Percentiles rank a stretch among this genome's conserved stretches.
phyloP scores from a whole-genome alignment of 2,329 filamentous ascomycete genomes.

The Coleophoma eucalyptorum region DNA sequence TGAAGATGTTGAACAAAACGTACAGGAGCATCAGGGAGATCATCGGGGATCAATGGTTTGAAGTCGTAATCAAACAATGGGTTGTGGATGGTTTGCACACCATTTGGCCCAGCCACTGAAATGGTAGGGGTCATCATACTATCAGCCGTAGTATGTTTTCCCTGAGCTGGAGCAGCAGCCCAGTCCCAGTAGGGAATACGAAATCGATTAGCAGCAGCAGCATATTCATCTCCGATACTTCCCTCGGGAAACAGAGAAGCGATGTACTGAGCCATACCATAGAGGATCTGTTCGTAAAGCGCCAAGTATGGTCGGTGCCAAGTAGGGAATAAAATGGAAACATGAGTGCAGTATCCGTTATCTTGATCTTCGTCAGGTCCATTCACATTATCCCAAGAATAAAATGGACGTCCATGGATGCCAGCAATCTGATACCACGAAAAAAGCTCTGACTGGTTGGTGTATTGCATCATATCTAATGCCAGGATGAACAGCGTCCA shows the following conservation, averaged over 20 bases:
- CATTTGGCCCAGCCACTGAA: conserved; percentile 49
- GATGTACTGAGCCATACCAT: conserved; percentile 40
- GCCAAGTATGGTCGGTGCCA: conserved; percentile 55
- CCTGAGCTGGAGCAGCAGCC: conserved; percentile 40
- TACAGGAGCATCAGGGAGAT: conserved; percentile 58
- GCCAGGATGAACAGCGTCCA: conserved; percentile 25
- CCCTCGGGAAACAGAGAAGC: conserved; percentile 29
- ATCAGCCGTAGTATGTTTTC: conserved; percentile 42
- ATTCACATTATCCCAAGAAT: conserved; percentile 16
- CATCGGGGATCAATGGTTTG: conserved; percentile 34
- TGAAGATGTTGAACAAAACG: conserved; percentile 19
- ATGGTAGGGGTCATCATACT: conserved; percentile 40
- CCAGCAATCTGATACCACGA: conserved; percentile 25
- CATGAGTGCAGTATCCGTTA: conserved; percentile 23
- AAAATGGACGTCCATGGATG: conserved; percentile 23
- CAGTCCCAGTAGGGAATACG: conserved; percentile 46
- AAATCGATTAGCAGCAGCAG: conserved; percentile 33
- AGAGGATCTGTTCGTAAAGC: conserved; percentile 54
- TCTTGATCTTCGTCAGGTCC: conserved; percentile 10
- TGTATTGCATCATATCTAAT: conserved; percentile 20
- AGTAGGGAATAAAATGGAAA: conserved; percentile 23
- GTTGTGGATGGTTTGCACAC: conserved; percentile 37
- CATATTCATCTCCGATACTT: conserved; percentile 35
- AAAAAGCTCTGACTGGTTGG: conserved; percentile 13
- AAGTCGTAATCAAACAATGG: conserved; percentile 50